Conservation (phyloP, 352 stramenopile genomes). For the Phytophthora sp. region DNA sequence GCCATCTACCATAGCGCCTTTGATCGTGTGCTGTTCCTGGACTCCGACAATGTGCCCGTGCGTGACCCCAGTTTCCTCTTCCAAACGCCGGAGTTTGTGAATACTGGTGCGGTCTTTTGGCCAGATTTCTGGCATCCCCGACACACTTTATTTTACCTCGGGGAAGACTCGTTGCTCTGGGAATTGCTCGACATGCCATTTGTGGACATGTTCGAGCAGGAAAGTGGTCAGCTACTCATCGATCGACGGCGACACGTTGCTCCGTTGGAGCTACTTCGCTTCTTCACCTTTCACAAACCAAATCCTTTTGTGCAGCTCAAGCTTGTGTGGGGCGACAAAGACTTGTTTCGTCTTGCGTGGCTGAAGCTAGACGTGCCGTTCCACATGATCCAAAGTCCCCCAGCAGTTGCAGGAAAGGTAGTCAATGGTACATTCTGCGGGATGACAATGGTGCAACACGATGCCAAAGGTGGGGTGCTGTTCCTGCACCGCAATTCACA, state of each 20-base stretch:
- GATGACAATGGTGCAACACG: conserved; percentile 53
- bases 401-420: conserved; percentile 42
- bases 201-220: conserved; percentile 70
- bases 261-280: conserved; percentile 32
- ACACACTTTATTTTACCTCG: conserved; percentile 60
- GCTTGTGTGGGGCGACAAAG: too few relatives aligned
- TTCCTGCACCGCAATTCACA: conserved; percentile 77
- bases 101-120: conserved; percentile 59
- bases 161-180: conserved; percentile 53
- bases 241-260: conserved; percentile 31
- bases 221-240: conserved; percentile 58
- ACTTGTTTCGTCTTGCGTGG: too few relatives aligned
- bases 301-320: conserved; percentile 56
- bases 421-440: conserved; percentile 45
- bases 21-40: conserved; percentile 51
- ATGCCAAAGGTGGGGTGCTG: conserved; percentile 43
- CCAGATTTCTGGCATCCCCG: conserved; percentile 30
- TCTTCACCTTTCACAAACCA: conserved; percentile 47
- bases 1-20: conserved; percentile 51
- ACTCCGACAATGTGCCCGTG: conserved; percentile 46
- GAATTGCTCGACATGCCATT: conserved; percentile 47
- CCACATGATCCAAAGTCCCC: conserved; percentile 52
- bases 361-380: conserved; percentile 60
- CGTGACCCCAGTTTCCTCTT: conserved; percentile 20
- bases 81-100: conserved; percentile 6